A percentile compares a stretch with the other conserved stretches of the same genome.
Conservation (phyloP, 1,284 basidiomycete species). For the Ustilago trichophora region DNA sequence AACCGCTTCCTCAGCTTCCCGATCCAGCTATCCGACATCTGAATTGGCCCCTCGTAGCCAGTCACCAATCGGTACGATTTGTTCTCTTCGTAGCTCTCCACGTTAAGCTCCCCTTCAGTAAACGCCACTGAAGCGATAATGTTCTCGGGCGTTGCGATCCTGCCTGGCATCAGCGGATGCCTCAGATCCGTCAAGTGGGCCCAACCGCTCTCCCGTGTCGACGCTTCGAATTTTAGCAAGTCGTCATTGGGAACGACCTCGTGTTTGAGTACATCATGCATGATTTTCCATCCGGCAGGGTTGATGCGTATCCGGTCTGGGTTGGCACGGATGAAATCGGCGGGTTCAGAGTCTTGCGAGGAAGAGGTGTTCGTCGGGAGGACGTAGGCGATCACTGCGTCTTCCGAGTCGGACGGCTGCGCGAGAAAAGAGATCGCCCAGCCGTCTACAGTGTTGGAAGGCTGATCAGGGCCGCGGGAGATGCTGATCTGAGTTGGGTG, state of each 20-base stretch:
- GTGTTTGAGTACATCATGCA: constrained; percentile 57
- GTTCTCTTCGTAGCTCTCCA: constrained; percentile 60
- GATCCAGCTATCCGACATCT: constrained; percentile 48
- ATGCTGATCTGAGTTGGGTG: constrained; percentile 44
- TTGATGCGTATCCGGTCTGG: constrained; percentile 55
- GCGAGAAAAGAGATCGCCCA: constrained; percentile 53
- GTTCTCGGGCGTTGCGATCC: constrained; percentile 60
- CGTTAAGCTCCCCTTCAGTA: constrained; percentile 45
- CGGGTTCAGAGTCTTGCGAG: constrained; percentile 23
- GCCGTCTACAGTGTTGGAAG: constrained; percentile 12
- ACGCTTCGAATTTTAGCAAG: constrained; percentile 55
- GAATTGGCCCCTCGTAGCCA: constrained; percentile 55
- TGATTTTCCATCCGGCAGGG: constrained; percentile 45
- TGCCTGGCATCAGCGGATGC: constrained; percentile 58
- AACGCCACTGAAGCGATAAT: constrained; percentile 62
- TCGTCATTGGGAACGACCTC: constrained; percentile 54
- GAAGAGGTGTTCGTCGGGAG: constrained; percentile 21
- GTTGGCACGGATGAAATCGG: constrained; percentile 39
- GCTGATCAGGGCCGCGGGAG: constrained; percentile 10
- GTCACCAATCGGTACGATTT: constrained; percentile 59
- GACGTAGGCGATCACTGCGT: constrained; percentile 40
- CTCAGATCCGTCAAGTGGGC: constrained; percentile 60
- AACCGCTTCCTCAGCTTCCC: constrained; percentile 30
- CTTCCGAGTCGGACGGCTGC: constrained; percentile 11
- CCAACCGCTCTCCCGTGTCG: constrained; percentile 57